Conservation (phyloP, 345 rosid genomes). For the Syzygium oleosum region DNA sequence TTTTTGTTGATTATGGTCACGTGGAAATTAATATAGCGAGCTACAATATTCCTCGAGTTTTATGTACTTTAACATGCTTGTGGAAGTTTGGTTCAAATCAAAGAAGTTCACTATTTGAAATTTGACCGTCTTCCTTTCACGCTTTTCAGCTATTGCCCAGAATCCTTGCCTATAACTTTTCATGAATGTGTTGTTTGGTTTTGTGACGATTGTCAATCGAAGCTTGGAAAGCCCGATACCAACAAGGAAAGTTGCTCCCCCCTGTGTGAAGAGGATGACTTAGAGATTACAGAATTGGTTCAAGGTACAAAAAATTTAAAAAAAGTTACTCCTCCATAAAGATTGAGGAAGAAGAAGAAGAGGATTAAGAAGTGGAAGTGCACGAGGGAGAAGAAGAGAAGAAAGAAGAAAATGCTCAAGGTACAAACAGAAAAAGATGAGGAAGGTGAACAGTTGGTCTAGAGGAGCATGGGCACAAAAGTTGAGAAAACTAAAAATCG, state of each 20-base stretch:
- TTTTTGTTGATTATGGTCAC: neutral
- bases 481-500: neutral
- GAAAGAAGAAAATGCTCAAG: neutral
- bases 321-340: neutral
- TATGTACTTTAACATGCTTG: too few species aligned
- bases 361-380: neutral
- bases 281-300: neutral
- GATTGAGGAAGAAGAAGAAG: neutral
- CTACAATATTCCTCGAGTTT: neutral
- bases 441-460: neutral
- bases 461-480: too few species aligned
- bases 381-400: neutral
- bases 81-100: neutral
- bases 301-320: neutral
- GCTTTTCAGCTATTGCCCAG: too few species aligned
- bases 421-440: neutral
- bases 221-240: neutral
- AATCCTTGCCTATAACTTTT: neutral
- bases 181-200: conserved; percentile 41
- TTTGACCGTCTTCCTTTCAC: neutral
- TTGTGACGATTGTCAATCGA: conserved; percentile 43
- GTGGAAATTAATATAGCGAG: too few species aligned
- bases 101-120: neutral
- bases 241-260: neutral
- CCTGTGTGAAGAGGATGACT: neutral